Percentiles rank a stretch among this genome's conserved stretches.
phyloP scores from a whole-genome alignment of 352 stramenopile genomes.

The Globisporangium rhizosaccharum region DNA sequence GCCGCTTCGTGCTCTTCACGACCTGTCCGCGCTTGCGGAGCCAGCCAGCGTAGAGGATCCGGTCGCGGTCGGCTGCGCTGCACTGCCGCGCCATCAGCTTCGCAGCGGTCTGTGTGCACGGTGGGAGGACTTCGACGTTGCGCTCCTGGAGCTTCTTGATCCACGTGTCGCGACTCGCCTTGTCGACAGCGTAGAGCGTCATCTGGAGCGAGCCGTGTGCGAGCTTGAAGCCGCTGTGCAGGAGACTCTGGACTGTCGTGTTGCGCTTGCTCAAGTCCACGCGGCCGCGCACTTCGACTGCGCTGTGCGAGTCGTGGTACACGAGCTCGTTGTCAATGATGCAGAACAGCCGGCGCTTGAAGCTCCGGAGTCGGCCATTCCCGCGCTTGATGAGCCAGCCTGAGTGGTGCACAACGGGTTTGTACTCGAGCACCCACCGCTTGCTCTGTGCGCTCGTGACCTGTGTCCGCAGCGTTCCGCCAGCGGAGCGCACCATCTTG shows the following conservation, averaged over 20 bases:
- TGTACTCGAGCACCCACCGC: slow-evolving; percentile 77
- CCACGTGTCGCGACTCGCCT: slow-evolving; percentile 76
- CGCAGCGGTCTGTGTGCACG: slow-evolving; percentile 39
- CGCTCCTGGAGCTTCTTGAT: slow-evolving; percentile 76
- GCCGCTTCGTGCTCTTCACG: slow-evolving; percentile 82
- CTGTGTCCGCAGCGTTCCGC: slow-evolving; percentile 33
- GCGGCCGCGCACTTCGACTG: slow-evolving; percentile 65
- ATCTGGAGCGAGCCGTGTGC: slow-evolving; percentile 69
- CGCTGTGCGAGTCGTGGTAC: slow-evolving; percentile 80
- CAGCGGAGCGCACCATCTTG: slow-evolving; percentile 62
- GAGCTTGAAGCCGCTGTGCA: slow-evolving; percentile 77
- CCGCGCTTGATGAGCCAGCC: slow-evolving; percentile 86
- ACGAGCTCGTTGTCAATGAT: slow-evolving; percentile 84
- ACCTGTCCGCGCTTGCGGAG: slow-evolving; percentile 79
- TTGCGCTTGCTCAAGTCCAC: slow-evolving; percentile 67
- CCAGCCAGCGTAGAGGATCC: slow-evolving; percentile 74
- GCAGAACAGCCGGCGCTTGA: slow-evolving; percentile 84
- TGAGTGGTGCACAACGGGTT: slow-evolving; percentile 73
- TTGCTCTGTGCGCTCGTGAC: slow-evolving; percentile 53
- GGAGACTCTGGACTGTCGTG: slow-evolving; percentile 49
- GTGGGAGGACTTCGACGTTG: slow-evolving; percentile 53
- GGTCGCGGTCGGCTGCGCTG: slow-evolving; percentile 40
- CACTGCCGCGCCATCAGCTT: slow-evolving; percentile 56
- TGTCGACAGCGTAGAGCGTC: slow-evolving; percentile 74
- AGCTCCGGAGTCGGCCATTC: slow-evolving; percentile 61